Percentiles rank a stretch among this genome's conserved stretches.
Conservation (phyloP, 2,329 filamentous ascomycete genomes). For the Scytalidium sp. region DNA sequence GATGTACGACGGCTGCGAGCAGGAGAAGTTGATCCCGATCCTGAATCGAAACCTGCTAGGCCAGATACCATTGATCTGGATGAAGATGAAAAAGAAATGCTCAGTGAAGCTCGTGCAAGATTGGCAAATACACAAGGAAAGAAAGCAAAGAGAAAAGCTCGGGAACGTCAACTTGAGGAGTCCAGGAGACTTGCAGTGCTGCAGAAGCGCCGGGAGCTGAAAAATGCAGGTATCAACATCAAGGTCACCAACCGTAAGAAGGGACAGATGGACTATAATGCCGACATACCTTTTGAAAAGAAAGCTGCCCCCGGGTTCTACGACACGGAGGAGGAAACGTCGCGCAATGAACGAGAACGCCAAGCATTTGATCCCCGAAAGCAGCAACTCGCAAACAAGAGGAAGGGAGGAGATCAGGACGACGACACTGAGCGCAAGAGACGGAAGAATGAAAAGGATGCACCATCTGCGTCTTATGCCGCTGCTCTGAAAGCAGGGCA, state of each 20-base stretch:
- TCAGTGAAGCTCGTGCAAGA: constrained; percentile 94
- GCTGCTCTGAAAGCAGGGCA: constrained; percentile 92
- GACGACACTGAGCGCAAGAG: constrained; percentile 78
- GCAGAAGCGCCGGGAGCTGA: constrained; percentile 94
- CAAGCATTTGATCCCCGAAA: constrained; percentile 89
- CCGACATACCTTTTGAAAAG: constrained; percentile 97
- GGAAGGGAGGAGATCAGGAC: constrained; percentile 88
- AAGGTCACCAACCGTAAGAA: constrained; percentile 89
- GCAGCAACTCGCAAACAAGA: constrained; percentile 85
- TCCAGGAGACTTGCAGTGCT: constrained; percentile 84
- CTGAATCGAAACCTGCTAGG: constrained; percentile 90
- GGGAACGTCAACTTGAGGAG: constrained; percentile 93
- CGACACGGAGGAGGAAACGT: constrained; percentile 82
- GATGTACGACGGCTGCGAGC: constrained; percentile 86
- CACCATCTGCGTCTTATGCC: constrained; percentile 73
- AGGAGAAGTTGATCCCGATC: constrained; percentile 94
- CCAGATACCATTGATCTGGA: constrained; percentile 98
- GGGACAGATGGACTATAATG: constrained; percentile 99
- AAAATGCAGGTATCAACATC: constrained; percentile 97
- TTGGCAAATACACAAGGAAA: constrained; percentile 98
- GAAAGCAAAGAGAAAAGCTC: constrained; percentile 96
- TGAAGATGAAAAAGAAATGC: constrained; percentile 99
- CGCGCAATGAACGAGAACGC: constrained; percentile 77
- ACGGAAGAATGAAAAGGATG: constrained; percentile 83
- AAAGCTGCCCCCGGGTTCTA: constrained; percentile 86